phyloP scores from a whole-genome alignment of 2,329 filamentous ascomycete genomes.

The Cercospora zeae-maydis region DNA sequence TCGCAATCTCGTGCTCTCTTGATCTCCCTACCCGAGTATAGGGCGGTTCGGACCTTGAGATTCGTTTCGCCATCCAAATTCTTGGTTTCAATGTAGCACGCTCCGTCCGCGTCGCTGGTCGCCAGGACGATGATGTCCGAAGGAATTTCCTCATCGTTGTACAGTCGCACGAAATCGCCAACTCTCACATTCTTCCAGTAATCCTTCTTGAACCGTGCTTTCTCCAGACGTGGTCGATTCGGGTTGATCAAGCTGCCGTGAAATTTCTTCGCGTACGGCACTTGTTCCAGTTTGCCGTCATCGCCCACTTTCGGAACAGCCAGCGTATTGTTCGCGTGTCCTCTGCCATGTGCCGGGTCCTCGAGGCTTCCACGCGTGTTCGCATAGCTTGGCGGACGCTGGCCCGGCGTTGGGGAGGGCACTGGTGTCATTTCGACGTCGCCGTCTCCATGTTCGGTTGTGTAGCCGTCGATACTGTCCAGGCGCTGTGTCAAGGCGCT shows the following conservation, averaged over 20 bases:
- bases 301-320: conserved; percentile 29
- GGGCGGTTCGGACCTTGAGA: conserved; percentile 85
- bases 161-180: conserved; percentile 92
- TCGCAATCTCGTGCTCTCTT: conserved; percentile 92
- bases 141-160: conserved; percentile 92
- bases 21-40: conserved; percentile 77
- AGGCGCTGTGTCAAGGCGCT: conserved; percentile 48
- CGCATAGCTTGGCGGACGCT: conserved; percentile 35
- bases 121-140: conserved; percentile 90
- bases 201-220: conserved; percentile 84
- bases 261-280: conserved; percentile 46
- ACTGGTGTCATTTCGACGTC: conserved; percentile 93
- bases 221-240: conserved; percentile 60
- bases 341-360: conserved; percentile 18
- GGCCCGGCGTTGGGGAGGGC: conserved; percentile 67
- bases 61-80: conserved; percentile 98
- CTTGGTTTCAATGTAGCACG: conserved; percentile 97
- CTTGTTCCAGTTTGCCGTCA: conserved; percentile 23
- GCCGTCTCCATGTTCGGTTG: conserved; percentile 54
- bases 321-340: conserved; percentile 24
- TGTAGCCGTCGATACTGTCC: conserved; percentile 38
- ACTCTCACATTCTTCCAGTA: conserved; percentile 94
- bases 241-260: conserved; percentile 73
- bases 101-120: conserved; percentile 88
- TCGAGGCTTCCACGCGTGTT: conserved; percentile 3